Evolutionary conservation across 176 grass and related monocot genomes (phyloP), one percentile per base, ranked within the genome.

Genomic region (sorghum (Sorghum bicolor)): DNA sequence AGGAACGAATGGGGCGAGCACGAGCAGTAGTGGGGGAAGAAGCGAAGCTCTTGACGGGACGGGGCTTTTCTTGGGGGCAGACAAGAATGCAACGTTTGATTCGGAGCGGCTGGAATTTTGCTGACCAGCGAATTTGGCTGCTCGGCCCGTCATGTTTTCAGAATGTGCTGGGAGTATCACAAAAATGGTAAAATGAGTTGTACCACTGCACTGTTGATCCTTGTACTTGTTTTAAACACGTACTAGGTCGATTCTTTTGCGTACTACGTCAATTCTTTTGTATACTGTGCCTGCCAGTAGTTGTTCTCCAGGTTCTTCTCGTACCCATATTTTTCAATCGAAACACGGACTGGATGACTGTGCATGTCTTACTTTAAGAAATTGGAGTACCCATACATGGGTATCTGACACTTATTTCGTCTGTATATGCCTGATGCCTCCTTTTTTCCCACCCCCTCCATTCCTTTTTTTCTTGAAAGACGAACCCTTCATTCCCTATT

Each of bases 11-110:
- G 36, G 88, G 55, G 24, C 39, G 65, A 82, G 13, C 70, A 50
- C 31, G 63, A 76, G 5, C 76, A 62, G 34, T 33, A 67, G 52
- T 16, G 9, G 55, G 72, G 33, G 15, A 22, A 40, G 80, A 68
- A 55, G 64, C 75, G 84, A 69, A 55, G 64, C 75, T 89, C 83
- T 44, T 77, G 65, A 66, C 60, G 73, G 72, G 75, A 71, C 67
- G 44, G 41, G 48, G 38, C 67, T 71, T 80, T 85, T 53, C 58
- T 29, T 11, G 29, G 53, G 28, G 83, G 78, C 83, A 82, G 83
- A 85, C 87, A 89, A 7, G 8, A 75, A 70, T 76, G 83, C 72
- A 55, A 77, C 60, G 65, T 12, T 22, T 2, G 64, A 82, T 86
- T 81, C 69, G 13, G 4, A 26, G 60, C 44, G 25, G 22, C 39